Evolutionary conservation across 768 basidiomycete species (phyloP).

Genomic region (Dendrothele bispora): DNA sequence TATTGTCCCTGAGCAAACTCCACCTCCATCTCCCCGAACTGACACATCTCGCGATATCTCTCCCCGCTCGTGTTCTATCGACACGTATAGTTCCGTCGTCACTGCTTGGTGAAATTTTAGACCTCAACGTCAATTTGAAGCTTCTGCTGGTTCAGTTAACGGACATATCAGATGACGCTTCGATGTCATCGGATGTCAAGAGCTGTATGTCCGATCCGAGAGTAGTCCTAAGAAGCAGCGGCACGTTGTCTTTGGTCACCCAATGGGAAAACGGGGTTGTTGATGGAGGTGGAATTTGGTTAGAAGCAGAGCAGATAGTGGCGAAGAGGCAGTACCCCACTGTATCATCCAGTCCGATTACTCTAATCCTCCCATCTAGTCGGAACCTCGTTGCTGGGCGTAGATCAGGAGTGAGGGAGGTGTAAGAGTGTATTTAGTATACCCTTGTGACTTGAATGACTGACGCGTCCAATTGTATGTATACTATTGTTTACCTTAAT

Average conservation of each 20-base stretch:
- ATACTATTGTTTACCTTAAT: no score
- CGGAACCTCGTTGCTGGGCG: no score
- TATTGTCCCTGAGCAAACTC: conserved; percentile 13
- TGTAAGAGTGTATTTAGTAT: no score
- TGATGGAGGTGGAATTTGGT: not conserved
- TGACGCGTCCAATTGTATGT: no score
- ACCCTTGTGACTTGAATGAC: no score
- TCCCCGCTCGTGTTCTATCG: conserved; percentile 4
- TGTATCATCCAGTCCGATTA: no score
- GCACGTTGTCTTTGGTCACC: not conserved
- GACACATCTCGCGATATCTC: conserved; percentile 27
- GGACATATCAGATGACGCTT: not conserved
- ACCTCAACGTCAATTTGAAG: conserved; percentile 1
- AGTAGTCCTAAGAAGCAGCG: not conserved
- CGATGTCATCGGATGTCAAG: not conserved
- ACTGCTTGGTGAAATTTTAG: conserved; percentile 1
- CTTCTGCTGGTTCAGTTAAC: conserved; percentile 4
- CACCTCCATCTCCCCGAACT: conserved; percentile 23
- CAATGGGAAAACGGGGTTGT: conserved; percentile 3
- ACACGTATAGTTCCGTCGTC: not conserved
- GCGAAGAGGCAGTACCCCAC: no score
- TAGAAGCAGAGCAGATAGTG: no score
- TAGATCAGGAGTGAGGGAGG: no score
- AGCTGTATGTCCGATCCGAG: not conserved
- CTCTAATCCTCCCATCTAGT: no score